A percentile compares a stretch with the other conserved stretches of the same genome.
Evolutionary conservation across 495 filamentous ascomycete genomes (phyloP).

Genomic region (Aspergillus ostianus): DNA sequence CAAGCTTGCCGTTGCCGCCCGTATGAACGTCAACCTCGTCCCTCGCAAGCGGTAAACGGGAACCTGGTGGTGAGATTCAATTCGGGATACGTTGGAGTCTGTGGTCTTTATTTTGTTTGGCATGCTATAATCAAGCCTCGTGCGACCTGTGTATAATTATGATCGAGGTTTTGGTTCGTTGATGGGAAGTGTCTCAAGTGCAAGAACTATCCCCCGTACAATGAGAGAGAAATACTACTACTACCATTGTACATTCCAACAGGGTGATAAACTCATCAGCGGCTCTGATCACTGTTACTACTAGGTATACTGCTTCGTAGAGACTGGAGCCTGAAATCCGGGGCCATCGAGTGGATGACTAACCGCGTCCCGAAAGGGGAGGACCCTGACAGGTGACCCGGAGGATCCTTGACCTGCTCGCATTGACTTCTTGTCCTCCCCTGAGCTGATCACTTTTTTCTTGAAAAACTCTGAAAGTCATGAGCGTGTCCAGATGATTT

Average conservation of each 20-base stretch:
- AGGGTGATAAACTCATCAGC: no score
- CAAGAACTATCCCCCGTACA: neutral
- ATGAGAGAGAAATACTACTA: neutral
- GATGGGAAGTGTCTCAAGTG: no score
- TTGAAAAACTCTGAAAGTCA: neutral
- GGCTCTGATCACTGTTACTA: no score
- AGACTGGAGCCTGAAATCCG: neutral
- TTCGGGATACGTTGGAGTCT: neutral
- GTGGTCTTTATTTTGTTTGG: neutral
- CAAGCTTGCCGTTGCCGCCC: slow-evolving; percentile 66
- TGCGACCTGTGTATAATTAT: neutral
- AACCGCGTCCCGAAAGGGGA: neutral
- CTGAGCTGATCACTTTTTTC: no score
- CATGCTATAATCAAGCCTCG: neutral
- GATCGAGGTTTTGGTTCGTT: neutral
- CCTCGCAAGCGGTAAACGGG: slow-evolving; percentile 12
- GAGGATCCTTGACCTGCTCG: neutral
- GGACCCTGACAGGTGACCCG: neutral
- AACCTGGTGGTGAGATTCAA: neutral
- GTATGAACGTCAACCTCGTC: slow-evolving; percentile 62
- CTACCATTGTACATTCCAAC: neutral
- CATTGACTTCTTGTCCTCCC: neutral
- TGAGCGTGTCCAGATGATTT: neutral
- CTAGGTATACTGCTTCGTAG: no score
- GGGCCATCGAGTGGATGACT: neutral